Evolutionary conservation across 495 filamentous ascomycete species (phyloP), one percentile per base, ranked within the genome.

Genomic region (Daldinia childiae): DNA sequence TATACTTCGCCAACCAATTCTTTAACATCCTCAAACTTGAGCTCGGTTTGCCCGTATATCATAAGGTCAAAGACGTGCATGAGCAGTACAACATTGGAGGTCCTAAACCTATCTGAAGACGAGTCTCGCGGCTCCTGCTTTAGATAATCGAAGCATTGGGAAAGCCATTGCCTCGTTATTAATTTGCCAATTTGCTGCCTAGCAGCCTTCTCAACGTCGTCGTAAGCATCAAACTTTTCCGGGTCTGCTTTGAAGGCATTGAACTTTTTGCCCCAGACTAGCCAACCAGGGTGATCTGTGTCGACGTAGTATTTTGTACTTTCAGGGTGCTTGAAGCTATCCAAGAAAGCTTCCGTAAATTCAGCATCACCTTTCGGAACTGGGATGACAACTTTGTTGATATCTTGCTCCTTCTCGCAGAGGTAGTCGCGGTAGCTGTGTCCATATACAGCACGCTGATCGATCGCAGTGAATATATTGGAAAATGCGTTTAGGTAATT

Each of bases 51-150:
- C 1, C 87, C 92, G 70, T 88, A 87, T 60, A 92, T 83, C 82
- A 98, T 90, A 38, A 98, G 85, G 69, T 97, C 93, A 73, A 99
- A 97, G 7, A 91, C 87, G 76, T 95, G 92, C 66, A 92, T 90
- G 3, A 99, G 87, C 71, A 97, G 85, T 79, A 95, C 89, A 3
- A 92, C 90, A 74, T 90, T 94, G 6, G 92, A 86, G 81, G 96
- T 92, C 68, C 94, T 87, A 81, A 98, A 98, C 50, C 95, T 89
- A 76, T 99, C 95, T 0, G 92, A 85, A 2, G 83, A 81, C 9
- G 89, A 81, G 79, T 99, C 95, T 26, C 95, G 88, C 15, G 95
- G 95, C 79, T 99, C 95, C 79, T 99, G 95, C 81, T 98, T 99
- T 80, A 98, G 84, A 77, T 93, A 97, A 39, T 86, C 90, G 74